These are phyloP conservation scores for Yamadazyma atmosphaerica DNA, from an alignment of 1,139 yeast genomes.

Conservation along the genomic window DNA sequence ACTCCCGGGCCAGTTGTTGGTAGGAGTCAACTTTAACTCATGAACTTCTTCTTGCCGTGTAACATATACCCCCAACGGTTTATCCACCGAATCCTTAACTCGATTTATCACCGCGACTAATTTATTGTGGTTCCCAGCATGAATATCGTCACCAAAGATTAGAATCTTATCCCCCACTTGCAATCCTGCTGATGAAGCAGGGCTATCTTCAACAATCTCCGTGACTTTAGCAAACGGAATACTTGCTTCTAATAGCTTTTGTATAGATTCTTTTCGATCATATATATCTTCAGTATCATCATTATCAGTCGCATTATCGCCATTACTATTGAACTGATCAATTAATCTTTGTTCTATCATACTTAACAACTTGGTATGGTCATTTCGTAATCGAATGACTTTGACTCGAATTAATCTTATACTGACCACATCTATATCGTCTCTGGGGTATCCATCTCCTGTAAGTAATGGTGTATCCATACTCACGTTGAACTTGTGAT, in stretches of 20 bases:
- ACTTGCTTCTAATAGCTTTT: conserved; percentile 4
- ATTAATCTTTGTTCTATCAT: conserved; percentile 48
- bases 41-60: conserved; percentile 27
- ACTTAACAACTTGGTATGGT: conserved; percentile 52
- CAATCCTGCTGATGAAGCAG: conserved; percentile 46
- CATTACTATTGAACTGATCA: conserved; percentile 35
- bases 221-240: conserved; percentile 62
- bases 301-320: not conserved
- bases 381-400: conserved; percentile 70
- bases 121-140: conserved; percentile 52
- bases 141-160: conserved; percentile 48
- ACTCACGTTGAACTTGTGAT: conserved; percentile 40
- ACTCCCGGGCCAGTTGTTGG: conserved; percentile 63
- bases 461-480: conserved; percentile 68
- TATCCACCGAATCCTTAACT: conserved; percentile 26
- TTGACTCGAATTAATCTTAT: conserved; percentile 61
- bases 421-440: conserved; percentile 78
- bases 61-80: conserved; percentile 34
- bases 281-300: not conserved
- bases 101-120: conserved; percentile 39
- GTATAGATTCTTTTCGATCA: conserved; percentile 1
- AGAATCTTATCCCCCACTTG: conserved; percentile 50
- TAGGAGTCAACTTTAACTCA: conserved; percentile 49
- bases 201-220: conserved; percentile 49
- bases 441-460: conserved; percentile 80